phyloP scores from a whole-genome alignment of 306 rosid genomes.

The Oemleria cerasiformis region DNA sequence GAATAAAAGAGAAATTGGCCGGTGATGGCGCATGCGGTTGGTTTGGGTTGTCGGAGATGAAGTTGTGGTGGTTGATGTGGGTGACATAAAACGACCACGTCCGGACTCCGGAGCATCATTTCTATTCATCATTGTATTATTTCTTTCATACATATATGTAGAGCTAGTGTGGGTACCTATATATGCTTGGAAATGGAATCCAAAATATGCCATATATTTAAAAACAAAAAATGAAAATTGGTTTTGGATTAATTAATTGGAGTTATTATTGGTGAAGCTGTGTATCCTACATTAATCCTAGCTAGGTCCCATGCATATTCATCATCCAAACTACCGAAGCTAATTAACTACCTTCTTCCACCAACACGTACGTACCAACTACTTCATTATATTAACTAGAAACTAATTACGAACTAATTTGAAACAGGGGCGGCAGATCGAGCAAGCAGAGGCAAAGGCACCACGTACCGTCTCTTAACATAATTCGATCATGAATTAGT shows the following conservation, averaged over 20 bases:
- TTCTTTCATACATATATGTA: neutral
- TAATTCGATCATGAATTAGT: too few relatives aligned
- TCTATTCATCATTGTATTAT: neutral
- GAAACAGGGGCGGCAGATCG: too few relatives aligned
- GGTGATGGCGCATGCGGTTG: neutral
- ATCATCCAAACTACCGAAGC: constrained; percentile 7
- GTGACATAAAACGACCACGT: constrained; percentile 12
- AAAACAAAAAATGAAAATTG: neutral
- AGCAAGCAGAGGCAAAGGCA: too few relatives aligned
- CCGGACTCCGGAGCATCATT: constrained; percentile 17
- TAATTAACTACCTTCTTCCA: neutral
- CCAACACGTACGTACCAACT: neutral
- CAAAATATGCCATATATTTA: neutral
- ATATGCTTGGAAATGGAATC: neutral
- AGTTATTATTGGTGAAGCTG: neutral
- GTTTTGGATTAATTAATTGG: neutral
- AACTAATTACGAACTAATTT: too few relatives aligned
- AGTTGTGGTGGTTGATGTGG: constrained; percentile 12
- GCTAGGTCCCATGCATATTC: neutral
- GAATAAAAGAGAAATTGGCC: neutral
- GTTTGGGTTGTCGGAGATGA: constrained; percentile 1
- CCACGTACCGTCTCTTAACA: too few relatives aligned
- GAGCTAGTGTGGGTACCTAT: neutral
- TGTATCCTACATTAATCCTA: neutral
- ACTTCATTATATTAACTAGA: too few relatives aligned